These are phyloP conservation scores for Tolypocladium ovalisporum DNA, from an alignment of 2,329 filamentous ascomycete genomes.

Conservation along the genomic window DNA sequence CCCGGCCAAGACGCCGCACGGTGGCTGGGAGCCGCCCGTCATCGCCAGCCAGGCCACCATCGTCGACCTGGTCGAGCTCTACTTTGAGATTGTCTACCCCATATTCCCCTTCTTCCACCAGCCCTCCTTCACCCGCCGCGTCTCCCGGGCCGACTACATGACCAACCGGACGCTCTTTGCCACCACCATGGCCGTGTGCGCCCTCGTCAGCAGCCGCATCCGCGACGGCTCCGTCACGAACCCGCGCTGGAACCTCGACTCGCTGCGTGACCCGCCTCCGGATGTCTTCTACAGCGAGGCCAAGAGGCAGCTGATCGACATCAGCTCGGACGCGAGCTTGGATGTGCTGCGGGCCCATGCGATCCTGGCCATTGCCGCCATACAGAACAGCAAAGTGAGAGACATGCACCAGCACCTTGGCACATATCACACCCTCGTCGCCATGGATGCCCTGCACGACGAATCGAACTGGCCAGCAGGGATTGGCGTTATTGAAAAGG, in stretches of 20 bases:
- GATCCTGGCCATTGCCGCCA: constrained; percentile 35
- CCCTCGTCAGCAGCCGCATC: constrained; percentile 34
- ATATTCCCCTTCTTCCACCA: constrained; percentile 41
- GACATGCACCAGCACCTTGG: constrained; percentile 40
- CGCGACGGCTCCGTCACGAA: constrained; percentile 35
- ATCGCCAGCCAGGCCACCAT: constrained; percentile 16
- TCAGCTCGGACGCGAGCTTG: constrained; percentile 1
- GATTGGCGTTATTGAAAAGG: constrained; percentile 31
- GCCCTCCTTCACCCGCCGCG: constrained; percentile 26
- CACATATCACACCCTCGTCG: constrained; percentile 35
- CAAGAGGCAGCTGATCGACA: constrained; percentile 5
- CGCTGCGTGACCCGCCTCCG: constrained; percentile 22
- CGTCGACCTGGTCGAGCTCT: constrained; percentile 32
- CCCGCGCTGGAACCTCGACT: constrained; percentile 24
- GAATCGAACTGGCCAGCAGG: constrained; percentile 39
- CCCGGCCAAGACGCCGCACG: not conserved
- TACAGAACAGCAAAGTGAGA: constrained; percentile 37
- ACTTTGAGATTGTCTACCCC: constrained; percentile 42
- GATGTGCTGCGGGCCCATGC: constrained; percentile 18
- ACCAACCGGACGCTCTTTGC: constrained; percentile 32
- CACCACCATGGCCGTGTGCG: constrained; percentile 39
- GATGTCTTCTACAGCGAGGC: constrained; percentile 11
- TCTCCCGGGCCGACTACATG: constrained; percentile 31
- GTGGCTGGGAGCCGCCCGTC: constrained; percentile 5
- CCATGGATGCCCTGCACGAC: constrained; percentile 39